A percentile compares a stretch with the other conserved stretches of the same genome.
phyloP scores from a whole-genome alignment of 2,329 filamentous ascomycete genomes.

The Canariomyces notabilis region DNA sequence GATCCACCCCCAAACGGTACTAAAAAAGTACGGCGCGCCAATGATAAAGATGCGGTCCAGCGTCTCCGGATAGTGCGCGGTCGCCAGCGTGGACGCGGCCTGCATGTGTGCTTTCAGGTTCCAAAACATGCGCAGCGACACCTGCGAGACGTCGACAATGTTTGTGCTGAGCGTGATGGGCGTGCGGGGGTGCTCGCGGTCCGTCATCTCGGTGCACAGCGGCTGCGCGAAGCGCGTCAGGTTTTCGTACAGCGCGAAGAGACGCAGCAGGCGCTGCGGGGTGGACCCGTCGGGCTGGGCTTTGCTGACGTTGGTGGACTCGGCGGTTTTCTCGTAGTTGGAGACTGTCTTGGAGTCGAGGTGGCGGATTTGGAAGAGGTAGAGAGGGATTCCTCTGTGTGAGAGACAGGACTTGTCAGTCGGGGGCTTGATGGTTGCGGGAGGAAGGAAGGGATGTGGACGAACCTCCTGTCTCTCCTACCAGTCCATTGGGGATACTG shows the following conservation, averaged over 20 bases:
- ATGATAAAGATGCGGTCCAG: slow-evolving; percentile 83
- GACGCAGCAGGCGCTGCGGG: slow-evolving; percentile 69
- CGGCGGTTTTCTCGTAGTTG: slow-evolving; percentile 67
- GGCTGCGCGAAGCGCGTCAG: slow-evolving; percentile 83
- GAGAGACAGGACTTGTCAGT: too few relatives aligned
- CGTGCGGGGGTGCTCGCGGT: slow-evolving; percentile 69
- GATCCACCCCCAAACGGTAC: slow-evolving; percentile 90
- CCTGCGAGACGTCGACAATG: slow-evolving; percentile 86
- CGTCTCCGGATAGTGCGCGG: slow-evolving; percentile 92
- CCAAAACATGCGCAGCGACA: slow-evolving; percentile 92
- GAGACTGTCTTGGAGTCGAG: slow-evolving; percentile 77
- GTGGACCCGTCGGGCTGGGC: slow-evolving; percentile 63
- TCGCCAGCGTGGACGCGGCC: slow-evolving; percentile 79
- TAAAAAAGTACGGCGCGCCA: slow-evolving; percentile 85
- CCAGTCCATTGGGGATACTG: slow-evolving; percentile 96
- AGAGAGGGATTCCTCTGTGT: slow-evolving; percentile 78
- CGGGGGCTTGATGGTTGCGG: too few relatives aligned
- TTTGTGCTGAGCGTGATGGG: slow-evolving; percentile 91
- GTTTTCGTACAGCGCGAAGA: slow-evolving; percentile 93
- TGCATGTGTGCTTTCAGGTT: slow-evolving; percentile 93
- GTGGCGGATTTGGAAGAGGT: slow-evolving; percentile 80
- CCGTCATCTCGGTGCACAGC: slow-evolving; percentile 68
- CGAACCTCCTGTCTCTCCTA: slow-evolving; percentile 64
- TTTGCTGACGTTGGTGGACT: slow-evolving; percentile 49
- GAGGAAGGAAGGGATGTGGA: too few relatives aligned